Conservation (phyloP, 495 filamentous ascomycete genomes). For the Penicillium egyptiacum region DNA sequence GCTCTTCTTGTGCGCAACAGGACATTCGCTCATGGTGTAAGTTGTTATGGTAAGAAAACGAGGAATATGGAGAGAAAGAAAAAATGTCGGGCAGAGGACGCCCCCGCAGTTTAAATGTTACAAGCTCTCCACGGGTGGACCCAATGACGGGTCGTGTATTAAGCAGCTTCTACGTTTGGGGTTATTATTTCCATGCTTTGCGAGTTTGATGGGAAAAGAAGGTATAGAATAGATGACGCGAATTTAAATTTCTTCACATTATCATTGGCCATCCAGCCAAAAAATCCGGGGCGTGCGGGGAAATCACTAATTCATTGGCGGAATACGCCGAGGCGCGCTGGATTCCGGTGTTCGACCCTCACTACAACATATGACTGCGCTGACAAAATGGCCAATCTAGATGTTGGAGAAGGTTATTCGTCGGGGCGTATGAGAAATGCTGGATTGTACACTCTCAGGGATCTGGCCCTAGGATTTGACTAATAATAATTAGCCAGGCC, state of each 20-base stretch:
- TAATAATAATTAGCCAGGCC: no score
- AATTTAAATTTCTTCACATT: not conserved
- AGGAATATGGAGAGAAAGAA: not conserved
- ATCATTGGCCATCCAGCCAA: conserved; percentile 1
- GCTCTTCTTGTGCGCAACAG: conserved; percentile 41
- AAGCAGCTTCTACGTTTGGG: conserved; percentile 4
- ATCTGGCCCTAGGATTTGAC: no score
- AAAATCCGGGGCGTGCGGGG: conserved; percentile 12
- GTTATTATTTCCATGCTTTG: not conserved
- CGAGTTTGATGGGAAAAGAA: not conserved
- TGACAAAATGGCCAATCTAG: conserved; percentile 14
- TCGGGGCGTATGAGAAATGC: no score
- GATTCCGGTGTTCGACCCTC: not conserved
- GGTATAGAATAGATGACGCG: not conserved
- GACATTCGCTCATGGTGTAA: conserved; percentile 48
- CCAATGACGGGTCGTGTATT: conserved; percentile 9
- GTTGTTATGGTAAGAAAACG: not conserved
- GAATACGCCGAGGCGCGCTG: conserved; percentile 8
- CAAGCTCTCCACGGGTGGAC: not conserved
- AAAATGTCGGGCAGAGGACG: not conserved
- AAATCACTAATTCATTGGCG: conserved; percentile 6
- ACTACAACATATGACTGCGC: not conserved
- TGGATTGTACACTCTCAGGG: no score
- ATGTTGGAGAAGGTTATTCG: not conserved
- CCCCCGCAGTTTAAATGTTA: conserved; percentile 15